Evolutionary conservation across 768 basidiomycete genomes (phyloP).

Genomic region (Collybia sordida): DNA sequence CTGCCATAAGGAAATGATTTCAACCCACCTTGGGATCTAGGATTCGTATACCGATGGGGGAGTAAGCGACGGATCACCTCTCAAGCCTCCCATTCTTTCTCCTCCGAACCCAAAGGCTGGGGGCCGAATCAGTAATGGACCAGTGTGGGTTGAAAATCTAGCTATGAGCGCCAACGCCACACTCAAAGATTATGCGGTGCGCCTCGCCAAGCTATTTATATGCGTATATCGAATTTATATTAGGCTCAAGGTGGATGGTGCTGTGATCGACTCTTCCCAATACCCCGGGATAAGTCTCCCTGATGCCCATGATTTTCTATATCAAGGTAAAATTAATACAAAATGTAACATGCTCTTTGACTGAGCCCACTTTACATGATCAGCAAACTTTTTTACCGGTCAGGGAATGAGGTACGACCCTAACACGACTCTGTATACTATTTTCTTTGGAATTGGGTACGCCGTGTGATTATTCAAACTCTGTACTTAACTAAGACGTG

Average conservation of each 20-base stretch:
- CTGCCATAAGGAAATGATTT: background rate
- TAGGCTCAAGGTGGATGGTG: constrained; percentile 20
- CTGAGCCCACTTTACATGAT: background rate
- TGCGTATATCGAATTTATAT: background rate
- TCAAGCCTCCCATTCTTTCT: constrained; percentile 37
- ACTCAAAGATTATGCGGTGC: constrained; percentile 51
- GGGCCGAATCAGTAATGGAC: constrained; percentile 50
- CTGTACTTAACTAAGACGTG: background rate
- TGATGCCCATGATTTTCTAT: constrained; percentile 19
- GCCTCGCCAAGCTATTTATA: constrained; percentile 12
- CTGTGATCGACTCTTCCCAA: constrained; percentile 23
- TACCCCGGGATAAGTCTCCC: constrained; percentile 16
- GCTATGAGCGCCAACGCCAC: constrained; percentile 36
- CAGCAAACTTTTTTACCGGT: constrained; percentile 21
- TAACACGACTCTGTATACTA: constrained; percentile 43
- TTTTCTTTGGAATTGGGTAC: constrained; percentile 57
- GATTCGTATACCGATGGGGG: constrained; percentile 33
- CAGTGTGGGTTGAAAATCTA: constrained; percentile 48
- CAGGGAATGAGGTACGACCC: constrained; percentile 26
- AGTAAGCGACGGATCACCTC: constrained; percentile 42
- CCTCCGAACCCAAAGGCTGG: constrained; percentile 49
- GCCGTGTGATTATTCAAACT: constrained; percentile 10
- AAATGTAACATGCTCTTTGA: background rate
- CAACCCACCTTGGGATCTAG: constrained; percentile 29
- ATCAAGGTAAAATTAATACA: constrained; percentile 20